Evolutionary conservation across 768 basidiomycete species (phyloP).

Genomic region (Multifurca ochricompacta): DNA sequence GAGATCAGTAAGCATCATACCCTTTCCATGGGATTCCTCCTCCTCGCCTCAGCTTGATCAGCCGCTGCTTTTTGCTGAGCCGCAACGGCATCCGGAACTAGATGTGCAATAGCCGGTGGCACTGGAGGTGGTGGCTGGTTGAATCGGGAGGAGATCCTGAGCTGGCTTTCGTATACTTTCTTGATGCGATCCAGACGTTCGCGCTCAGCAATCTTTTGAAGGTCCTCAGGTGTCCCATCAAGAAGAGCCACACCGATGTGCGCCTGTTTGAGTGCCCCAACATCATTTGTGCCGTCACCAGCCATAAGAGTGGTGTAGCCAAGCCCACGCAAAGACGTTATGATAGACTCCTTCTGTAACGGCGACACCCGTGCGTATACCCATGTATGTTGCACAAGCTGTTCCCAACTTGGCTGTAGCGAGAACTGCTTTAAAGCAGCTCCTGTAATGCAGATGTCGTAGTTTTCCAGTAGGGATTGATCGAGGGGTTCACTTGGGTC

Average conservation of each 20-base stretch:
- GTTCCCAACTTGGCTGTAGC: constrained; percentile 57
- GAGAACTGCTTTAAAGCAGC: constrained; percentile 87
- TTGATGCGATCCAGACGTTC: constrained; percentile 86
- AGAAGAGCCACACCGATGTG: constrained; percentile 92
- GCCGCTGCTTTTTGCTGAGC: constrained; percentile 78
- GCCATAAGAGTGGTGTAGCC: constrained; percentile 97
- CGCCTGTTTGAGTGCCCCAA: constrained; percentile 96
- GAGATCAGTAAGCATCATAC: constrained; percentile 34
- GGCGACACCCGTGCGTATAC: constrained; percentile 98
- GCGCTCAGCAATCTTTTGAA: constrained; percentile 90
- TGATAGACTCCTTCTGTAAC: constrained; percentile 89
- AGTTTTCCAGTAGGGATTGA: constrained; percentile 64
- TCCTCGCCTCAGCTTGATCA: constrained; percentile 55
- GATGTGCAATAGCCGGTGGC: constrained; percentile 76
- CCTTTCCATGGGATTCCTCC: constrained; percentile 87
- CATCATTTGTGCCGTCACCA: constrained; percentile 98
- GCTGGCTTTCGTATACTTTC: constrained; percentile 95
- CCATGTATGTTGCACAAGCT: constrained; percentile 91
- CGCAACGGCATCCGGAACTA: constrained; percentile 85
- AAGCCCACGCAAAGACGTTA: constrained; percentile 80
- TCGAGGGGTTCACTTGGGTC: constrained; percentile 77
- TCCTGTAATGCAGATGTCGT: constrained; percentile 96
- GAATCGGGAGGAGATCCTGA: constrained; percentile 84
- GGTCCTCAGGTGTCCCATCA: constrained; percentile 85
- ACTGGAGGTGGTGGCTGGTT: constrained; percentile 92